Evolutionary conservation across 2,329 filamentous ascomycete genomes (phyloP).

Genomic region (Peltaster fructicola): DNA sequence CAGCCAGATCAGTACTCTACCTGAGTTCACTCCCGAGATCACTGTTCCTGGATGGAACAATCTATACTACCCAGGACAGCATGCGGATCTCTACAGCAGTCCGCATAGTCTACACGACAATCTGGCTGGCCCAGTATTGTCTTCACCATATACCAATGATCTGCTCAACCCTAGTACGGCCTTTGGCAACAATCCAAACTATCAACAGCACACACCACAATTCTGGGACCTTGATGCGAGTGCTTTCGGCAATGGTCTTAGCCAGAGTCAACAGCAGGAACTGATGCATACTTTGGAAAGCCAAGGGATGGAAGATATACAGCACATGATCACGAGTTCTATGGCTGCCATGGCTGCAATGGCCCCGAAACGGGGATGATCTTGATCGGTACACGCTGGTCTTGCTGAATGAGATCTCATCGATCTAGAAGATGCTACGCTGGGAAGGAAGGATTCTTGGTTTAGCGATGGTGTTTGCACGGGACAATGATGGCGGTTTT

Average conservation of each 20-base stretch:
- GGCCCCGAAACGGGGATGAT: constrained; percentile 6
- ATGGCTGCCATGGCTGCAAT: constrained; percentile 14
- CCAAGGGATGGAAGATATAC: constrained; percentile 21
- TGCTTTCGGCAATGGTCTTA: constrained; percentile 17
- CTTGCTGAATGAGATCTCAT: no score
- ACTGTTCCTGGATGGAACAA: constrained; percentile 6
- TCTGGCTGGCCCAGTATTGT: no score
- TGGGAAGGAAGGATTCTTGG: no score
- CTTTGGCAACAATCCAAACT: constrained; percentile 1
- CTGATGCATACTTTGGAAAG: constrained; percentile 21
- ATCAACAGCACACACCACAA: constrained; percentile 9
- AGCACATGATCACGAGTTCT: constrained; percentile 19
- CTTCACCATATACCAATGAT: constrained; percentile 1
- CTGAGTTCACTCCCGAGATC: constrained; percentile 14
- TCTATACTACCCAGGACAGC: no score
- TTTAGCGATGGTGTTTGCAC: no score
- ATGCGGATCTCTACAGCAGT: constrained; percentile 2
- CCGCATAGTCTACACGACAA: no score
- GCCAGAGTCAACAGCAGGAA: constrained; percentile 19
- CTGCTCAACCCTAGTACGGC: constrained; percentile 1
- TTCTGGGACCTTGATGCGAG: constrained; percentile 13
- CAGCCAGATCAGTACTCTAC: constrained; percentile 12
- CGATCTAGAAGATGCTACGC: no score
- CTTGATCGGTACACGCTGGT: no score
- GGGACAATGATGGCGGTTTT: no score